Base-by-base conservation (phyloP, 176 grass and related monocot species). In the Eleusine coracana region DNA sequence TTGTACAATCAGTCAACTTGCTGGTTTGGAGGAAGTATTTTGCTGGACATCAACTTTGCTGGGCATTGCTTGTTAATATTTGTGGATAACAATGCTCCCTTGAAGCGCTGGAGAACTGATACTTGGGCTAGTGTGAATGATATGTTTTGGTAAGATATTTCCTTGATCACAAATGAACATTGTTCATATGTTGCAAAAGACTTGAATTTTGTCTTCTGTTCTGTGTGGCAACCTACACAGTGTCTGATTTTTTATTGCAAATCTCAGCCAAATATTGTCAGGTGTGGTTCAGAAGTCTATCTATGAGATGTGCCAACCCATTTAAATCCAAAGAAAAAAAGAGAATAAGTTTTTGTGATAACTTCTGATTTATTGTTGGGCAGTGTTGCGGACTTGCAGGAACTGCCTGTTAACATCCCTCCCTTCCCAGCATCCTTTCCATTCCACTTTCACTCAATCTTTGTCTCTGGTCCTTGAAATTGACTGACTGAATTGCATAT, bases 311-410 rank as follows among this genome's bases (percentile, higher is more conserved):
- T 51, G 46, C 46, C 70, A 52, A 34, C 15, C 20, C 29, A 29
- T 73, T 9, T 50, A 72, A 48, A 46, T 28, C 11, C 69, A 73
- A 73, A 73, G 46, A 31, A 73, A 17, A 51, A 72, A 49, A 29
- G 7, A 49, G n/a, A 72, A 29, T 38, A 6, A 50, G 31, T 49
- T 16, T 73, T 31, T 31, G 6, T 50, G 14, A 51, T 16, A 73
- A 31, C 44, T 73, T 50, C 70, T 73, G 42, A 31, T 48, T 29
- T 31, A 6, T 50, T 48, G 28, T 31, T 63, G 25, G 60, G 23
- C 40, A 72, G 14, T 31, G 25, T 29, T 63, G 14, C 60, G 31
- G 11, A 63, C 60, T 29, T 29, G 14, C 23, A 63, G 58, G 58
- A 27, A 27, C 23, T 63, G 23, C 60, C 23, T 14, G 60, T 63